Percentiles rank a stretch among this genome's conserved stretches.
Evolutionary conservation across 139 green algal species (phyloP).

Genomic region (Diplosphaera chodatii): DNA sequence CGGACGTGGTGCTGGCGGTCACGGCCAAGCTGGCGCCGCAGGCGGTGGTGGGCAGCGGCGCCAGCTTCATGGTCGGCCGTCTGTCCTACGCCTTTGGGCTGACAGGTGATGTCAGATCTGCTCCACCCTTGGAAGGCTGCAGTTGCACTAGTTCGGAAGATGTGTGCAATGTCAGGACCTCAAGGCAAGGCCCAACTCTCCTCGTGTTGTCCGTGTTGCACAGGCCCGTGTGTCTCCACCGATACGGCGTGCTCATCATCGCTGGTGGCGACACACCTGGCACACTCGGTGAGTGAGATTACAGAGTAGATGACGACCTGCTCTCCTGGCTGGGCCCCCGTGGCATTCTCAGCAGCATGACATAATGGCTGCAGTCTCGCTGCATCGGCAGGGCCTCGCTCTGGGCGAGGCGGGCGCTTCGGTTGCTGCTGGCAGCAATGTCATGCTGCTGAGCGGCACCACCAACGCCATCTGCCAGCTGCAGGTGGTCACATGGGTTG

Average conservation of each 20-base stretch:
- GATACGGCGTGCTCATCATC: constrained; percentile 84
- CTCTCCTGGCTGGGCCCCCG: no score
- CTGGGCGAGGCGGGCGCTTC: background rate
- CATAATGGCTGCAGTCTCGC: no score
- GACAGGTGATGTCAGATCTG: no score
- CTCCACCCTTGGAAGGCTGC: no score
- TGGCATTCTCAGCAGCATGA: no score
- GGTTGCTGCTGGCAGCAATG: constrained; percentile 28
- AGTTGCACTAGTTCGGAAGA: no score
- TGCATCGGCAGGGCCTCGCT: constrained; percentile 20
- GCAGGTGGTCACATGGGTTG: no score
- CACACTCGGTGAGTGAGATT: constrained; percentile 22
- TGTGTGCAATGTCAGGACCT: no score
- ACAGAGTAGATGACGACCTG: no score
- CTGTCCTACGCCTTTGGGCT: constrained; percentile 56
- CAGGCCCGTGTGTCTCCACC: constrained; percentile 23
- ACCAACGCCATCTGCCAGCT: constrained; percentile 27
- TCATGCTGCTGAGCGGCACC: constrained; percentile 27
- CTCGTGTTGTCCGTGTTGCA: no score
- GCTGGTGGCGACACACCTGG: constrained; percentile 62
- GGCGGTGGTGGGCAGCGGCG: constrained; percentile 26
- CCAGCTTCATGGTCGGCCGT: constrained; percentile 37
- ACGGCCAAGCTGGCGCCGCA: constrained; percentile 2
- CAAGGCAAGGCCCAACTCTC: constrained; percentile 25
- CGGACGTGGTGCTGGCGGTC: constrained; percentile 1